A percentile compares a stretch with the other conserved stretches of the same genome.
These are phyloP conservation scores for Pisolithus albus DNA, from an alignment of 768 basidiomycete genomes.

Conservation along the genomic window DNA sequence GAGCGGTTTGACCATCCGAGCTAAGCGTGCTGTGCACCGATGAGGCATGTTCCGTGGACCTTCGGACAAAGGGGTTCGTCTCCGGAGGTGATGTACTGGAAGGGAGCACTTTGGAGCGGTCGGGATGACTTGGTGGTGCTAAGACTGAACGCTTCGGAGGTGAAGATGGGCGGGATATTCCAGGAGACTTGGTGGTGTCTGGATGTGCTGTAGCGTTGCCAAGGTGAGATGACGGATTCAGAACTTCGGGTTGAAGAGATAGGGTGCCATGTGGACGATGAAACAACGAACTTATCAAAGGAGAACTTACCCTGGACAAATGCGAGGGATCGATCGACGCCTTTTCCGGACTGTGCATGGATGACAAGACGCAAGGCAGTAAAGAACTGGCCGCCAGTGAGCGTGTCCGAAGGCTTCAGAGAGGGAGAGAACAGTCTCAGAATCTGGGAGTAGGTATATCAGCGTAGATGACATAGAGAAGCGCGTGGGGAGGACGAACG, in stretches of 20 bases:
- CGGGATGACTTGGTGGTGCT: slow-evolving; percentile 23
- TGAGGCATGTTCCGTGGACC: slow-evolving; percentile 12
- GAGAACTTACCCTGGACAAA: slow-evolving; percentile 63
- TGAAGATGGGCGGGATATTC: slow-evolving; percentile 10
- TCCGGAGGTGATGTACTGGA: slow-evolving; percentile 17
- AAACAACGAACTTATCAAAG: neutral
- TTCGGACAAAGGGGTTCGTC: slow-evolving; percentile 24
- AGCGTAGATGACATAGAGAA: neutral
- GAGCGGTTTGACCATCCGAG: neutral
- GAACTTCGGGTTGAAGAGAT: neutral
- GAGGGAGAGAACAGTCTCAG: slow-evolving; percentile 56
- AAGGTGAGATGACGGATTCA: slow-evolving; percentile 4
- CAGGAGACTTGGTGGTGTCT: slow-evolving; percentile 1
- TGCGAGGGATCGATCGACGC: slow-evolving; percentile 57
- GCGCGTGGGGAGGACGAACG: slow-evolving; percentile 32
- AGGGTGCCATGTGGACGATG: slow-evolving; percentile 3
- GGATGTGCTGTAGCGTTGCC: slow-evolving; percentile 14
- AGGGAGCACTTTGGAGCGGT: slow-evolving; percentile 19
- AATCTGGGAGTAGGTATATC: slow-evolving; percentile 38
- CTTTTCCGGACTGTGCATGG: slow-evolving; percentile 55
- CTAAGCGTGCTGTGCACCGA: neutral
- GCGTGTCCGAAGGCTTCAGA: slow-evolving; percentile 43
- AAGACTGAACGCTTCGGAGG: slow-evolving; percentile 17
- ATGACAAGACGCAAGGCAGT: slow-evolving; percentile 61
- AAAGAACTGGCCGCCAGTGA: slow-evolving; percentile 71